These are phyloP conservation scores for Aspergillus sp. DNA, from an alignment of 2,329 filamentous ascomycete species.

Conservation along the genomic window DNA sequence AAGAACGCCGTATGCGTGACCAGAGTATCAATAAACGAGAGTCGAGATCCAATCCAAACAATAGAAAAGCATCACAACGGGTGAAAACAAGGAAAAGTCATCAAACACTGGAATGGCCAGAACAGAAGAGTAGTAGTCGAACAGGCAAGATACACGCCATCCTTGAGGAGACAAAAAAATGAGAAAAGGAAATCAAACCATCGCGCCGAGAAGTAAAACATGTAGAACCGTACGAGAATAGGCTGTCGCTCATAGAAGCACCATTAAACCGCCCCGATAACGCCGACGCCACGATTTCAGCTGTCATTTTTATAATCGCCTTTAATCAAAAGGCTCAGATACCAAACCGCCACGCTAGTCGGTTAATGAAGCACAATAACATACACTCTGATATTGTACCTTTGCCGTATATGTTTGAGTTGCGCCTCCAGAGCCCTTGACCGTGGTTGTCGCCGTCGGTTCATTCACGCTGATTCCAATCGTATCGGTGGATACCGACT, in stretches of 20 bases:
- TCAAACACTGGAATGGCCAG: slow-evolving; percentile 1
- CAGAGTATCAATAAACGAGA: not conserved
- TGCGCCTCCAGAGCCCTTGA: slow-evolving; percentile 22
- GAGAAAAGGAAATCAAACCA: slow-evolving; percentile 6
- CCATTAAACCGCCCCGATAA: slow-evolving; percentile 15
- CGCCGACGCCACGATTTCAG: slow-evolving; percentile 18
- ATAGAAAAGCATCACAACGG: not conserved
- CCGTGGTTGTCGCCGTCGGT: slow-evolving; percentile 37
- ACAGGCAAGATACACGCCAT: slow-evolving; percentile 16
- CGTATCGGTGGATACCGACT: slow-evolving; percentile 25
- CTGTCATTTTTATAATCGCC: not conserved
- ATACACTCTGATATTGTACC: slow-evolving; percentile 35
- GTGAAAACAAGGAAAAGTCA: slow-evolving; percentile 4
- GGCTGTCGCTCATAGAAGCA: slow-evolving; percentile 24
- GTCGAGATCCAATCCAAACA: not conserved
- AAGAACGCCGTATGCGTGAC: not conserved
- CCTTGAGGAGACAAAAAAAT: not conserved
- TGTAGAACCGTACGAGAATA: slow-evolving; percentile 14
- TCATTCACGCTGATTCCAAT: slow-evolving; percentile 36
- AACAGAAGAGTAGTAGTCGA: slow-evolving; percentile 9
- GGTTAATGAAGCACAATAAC: slow-evolving; percentile 37
- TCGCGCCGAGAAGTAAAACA: slow-evolving; percentile 14
- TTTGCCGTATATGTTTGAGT: slow-evolving; percentile 37
- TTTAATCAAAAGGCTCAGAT: not conserved
- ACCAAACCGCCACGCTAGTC: slow-evolving; percentile 24